These are phyloP conservation scores for Kwoniella sp. DNA, from an alignment of 768 basidiomycete species.

Conservation along the genomic window DNA sequence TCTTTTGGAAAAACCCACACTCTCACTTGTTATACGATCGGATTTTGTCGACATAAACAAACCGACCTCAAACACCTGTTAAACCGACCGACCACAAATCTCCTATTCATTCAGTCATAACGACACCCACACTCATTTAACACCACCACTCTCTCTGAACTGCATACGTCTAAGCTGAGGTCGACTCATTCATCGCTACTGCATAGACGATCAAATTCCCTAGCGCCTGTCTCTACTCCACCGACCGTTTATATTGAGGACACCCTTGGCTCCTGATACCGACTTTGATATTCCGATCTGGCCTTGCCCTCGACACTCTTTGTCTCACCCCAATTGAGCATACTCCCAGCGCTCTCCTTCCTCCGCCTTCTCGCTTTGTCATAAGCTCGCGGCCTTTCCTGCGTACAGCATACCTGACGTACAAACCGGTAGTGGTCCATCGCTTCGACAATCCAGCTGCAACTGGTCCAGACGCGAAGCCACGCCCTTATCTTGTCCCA, in stretches of 20 bases:
- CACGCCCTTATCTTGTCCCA: constrained; percentile 1
- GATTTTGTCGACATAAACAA: constrained; percentile 18
- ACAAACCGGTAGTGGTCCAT: not conserved
- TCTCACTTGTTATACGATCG: not conserved
- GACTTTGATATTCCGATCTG: constrained; percentile 10
- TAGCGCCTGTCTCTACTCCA: not conserved
- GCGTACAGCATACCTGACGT: not conserved
- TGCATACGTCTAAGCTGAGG: no score
- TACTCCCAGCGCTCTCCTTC: no score
- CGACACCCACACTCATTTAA: constrained; percentile 7
- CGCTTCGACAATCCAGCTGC: not conserved
- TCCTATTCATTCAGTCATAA: constrained; percentile 13
- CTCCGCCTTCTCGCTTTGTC: no score
- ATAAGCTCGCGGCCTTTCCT: no score
- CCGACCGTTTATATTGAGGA: not conserved
- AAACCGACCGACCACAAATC: constrained; percentile 2
- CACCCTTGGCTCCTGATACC: not conserved
- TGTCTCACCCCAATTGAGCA: constrained; percentile 6
- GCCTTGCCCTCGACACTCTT: constrained; percentile 3
- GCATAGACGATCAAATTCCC: no score
- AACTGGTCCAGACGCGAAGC: constrained; percentile 18
- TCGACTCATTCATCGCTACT: no score
- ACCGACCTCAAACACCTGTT: constrained; percentile 3
- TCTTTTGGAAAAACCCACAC: not conserved
- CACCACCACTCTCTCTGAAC: not conserved